These are phyloP conservation scores for Diaporthe helianthi DNA, from an alignment of 2,329 filamentous ascomycete species.

Conservation along the genomic window DNA sequence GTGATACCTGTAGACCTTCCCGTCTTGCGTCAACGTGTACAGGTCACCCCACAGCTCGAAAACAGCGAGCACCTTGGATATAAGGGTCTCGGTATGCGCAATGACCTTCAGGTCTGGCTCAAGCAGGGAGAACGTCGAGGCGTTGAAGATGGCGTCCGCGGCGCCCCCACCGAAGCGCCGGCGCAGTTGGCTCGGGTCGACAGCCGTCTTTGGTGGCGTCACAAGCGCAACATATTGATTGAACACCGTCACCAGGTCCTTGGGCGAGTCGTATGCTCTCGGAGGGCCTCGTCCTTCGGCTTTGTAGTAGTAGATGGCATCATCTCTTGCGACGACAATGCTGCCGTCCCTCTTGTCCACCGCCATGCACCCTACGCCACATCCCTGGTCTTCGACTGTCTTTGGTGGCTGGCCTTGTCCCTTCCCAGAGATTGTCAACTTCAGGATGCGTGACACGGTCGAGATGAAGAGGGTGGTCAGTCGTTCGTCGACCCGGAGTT, in stretches of 20 bases:
- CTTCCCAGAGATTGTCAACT: slow-evolving; percentile 83
- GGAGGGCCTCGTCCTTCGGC: slow-evolving; percentile 84
- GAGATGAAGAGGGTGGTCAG: slow-evolving; percentile 87
- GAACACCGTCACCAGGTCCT: slow-evolving; percentile 80
- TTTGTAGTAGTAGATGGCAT: slow-evolving; percentile 94
- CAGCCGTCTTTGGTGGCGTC: slow-evolving; percentile 71
- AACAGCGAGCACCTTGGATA: slow-evolving; percentile 79
- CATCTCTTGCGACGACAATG: slow-evolving; percentile 89
- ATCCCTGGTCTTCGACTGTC: slow-evolving; percentile 87
- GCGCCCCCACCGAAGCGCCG: slow-evolving; percentile 75
- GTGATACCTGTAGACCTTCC: slow-evolving; percentile 87
- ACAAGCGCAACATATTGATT: slow-evolving; percentile 88
- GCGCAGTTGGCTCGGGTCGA: slow-evolving; percentile 66
- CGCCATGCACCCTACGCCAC: slow-evolving; percentile 94
- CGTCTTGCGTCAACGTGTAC: slow-evolving; percentile 88
- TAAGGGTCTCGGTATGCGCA: slow-evolving; percentile 84
- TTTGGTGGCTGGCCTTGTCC: slow-evolving; percentile 90
- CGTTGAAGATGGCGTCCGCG: slow-evolving; percentile 82
- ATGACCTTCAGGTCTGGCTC: slow-evolving; percentile 91
- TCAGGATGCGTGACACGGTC: slow-evolving; percentile 87
- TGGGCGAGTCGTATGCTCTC: slow-evolving; percentile 89
- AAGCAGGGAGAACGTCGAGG: slow-evolving; percentile 88
- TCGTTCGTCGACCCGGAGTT: slow-evolving; percentile 68
- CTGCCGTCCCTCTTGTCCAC: slow-evolving; percentile 81
- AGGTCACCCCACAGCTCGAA: slow-evolving; percentile 92